Conservation (phyloP, 1,284 basidiomycete species). For the Ceratobasidium sp. region DNA sequence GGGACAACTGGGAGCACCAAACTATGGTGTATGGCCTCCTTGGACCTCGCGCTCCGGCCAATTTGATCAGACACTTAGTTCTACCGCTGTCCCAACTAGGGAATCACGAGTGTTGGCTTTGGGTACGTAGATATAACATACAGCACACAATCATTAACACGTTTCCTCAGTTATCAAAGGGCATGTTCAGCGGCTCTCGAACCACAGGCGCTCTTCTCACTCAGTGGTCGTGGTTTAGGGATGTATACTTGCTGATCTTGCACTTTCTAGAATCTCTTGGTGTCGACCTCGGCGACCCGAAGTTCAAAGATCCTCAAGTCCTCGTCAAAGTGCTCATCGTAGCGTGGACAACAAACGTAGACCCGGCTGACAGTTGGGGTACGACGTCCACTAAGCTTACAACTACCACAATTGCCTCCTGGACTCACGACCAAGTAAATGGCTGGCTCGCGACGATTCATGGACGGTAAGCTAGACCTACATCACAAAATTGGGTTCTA, state of each 20-base stretch:
- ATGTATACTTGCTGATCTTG: background rate
- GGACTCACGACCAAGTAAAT: background rate
- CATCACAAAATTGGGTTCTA: too few relatives aligned
- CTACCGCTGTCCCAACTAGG: background rate
- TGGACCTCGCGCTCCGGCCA: background rate
- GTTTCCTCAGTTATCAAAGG: background rate
- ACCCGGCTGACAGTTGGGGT: background rate
- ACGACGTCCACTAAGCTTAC: background rate
- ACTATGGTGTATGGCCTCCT: background rate
- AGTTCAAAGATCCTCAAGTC: background rate
- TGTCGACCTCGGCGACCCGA: background rate
- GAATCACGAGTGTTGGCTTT: background rate
- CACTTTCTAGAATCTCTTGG: background rate
- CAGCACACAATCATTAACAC: background rate
- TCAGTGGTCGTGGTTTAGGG: background rate
- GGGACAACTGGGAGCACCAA: slow-evolving; percentile 14
- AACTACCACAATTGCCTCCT: background rate
- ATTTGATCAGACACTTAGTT: background rate
- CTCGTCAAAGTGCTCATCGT: background rate
- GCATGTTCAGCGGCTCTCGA: background rate
- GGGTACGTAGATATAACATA: background rate
- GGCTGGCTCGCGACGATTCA: background rate
- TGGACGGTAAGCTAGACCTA: background rate
- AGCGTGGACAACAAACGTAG: background rate
- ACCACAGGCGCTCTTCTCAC: background rate